Evolutionary conservation across 2,329 filamentous ascomycete species (phyloP), one percentile per base, ranked within the genome.

Genomic region (Epichloe baconii): DNA sequence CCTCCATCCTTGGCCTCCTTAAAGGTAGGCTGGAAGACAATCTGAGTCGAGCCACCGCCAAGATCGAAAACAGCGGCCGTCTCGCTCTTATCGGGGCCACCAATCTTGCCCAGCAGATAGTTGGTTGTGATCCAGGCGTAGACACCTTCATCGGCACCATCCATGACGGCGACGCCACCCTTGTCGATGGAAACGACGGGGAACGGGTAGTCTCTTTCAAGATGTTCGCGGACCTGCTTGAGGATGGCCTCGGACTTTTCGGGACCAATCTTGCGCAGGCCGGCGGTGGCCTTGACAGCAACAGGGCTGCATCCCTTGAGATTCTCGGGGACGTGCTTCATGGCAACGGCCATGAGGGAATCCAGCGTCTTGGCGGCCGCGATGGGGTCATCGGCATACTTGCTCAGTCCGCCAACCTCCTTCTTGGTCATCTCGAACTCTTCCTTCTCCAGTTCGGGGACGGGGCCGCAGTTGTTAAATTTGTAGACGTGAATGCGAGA

Each of bases 41-140:
- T 96, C 72, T 98, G 93, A 14, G 94, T 98, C 21, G 90, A 96
- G 50, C 93, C 93, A 62, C 93, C 93, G 56, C 93, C 93, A 47
- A 98, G 84, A 65, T 98, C 93, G 63, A 98, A 95, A 53, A 96
- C 82, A 48, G 93, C 93, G 41, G 93, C 94, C 2, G 93, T 97
- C 48, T 88, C 86, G 56, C 80, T 88, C 66, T 90, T 82, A 65
- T 96, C 91, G 2, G 89, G 87, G 11, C 87, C 86, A 53, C 93
- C 93, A 68, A 98, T 97, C 73, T 97, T 97, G 62, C 91, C 91
- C 23, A 98, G 81, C 41, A 98, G 84, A 70, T 98, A 98, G 76
- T 98, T 98, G 58, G 89, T 93, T 6, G 93, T 98, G 67, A 98
- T 95, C 93, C 93, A 98, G 49, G 93, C 94, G 65, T 95, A 98